phyloP scores from a whole-genome alignment of 805 yeast genomes.

The Ogataea glucozyma region DNA sequence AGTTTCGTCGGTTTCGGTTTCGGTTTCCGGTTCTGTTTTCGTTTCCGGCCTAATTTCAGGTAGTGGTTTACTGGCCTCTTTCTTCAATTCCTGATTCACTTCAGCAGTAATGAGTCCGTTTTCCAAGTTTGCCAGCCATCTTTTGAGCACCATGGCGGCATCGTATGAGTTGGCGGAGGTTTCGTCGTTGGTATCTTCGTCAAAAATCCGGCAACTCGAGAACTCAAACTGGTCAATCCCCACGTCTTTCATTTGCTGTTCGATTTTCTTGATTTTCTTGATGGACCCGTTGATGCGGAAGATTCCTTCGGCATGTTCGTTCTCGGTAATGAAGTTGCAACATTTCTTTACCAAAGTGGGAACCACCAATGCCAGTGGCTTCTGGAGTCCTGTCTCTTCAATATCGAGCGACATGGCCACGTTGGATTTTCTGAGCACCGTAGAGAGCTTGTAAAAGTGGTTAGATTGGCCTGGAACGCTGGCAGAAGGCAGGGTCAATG shows the following conservation, averaged over 20 bases:
- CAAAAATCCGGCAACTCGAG: constrained; percentile 14
- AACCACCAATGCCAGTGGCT: constrained; percentile 15
- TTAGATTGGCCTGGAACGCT: constrained; percentile 11
- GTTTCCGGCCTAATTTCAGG: constrained; percentile 4
- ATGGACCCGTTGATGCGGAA: constrained; percentile 40
- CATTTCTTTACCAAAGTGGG: constrained; percentile 37
- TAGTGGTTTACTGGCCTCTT: constrained; percentile 5
- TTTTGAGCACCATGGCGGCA: constrained; percentile 38
- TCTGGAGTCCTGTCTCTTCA: constrained; percentile 5
- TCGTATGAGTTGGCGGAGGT: constrained; percentile 33
- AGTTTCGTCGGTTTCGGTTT: neutral
- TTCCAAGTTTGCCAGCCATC: constrained; percentile 36
- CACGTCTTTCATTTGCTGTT: constrained; percentile 25
- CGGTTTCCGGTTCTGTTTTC: neutral
- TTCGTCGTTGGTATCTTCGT: constrained; percentile 19
- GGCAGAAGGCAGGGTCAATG: constrained; percentile 10
- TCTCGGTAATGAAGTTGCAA: constrained; percentile 28
- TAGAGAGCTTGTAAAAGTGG: constrained; percentile 20
- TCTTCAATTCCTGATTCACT: constrained; percentile 25
- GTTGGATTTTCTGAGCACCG: constrained; percentile 26
- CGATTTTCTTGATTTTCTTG: constrained; percentile 35
- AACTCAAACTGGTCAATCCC: constrained; percentile 26
- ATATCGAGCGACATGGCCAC: constrained; percentile 9
- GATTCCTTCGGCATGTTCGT: constrained; percentile 36
- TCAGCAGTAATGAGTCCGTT: constrained; percentile 32